A percentile compares a stretch with the other conserved stretches of the same genome.
Evolutionary conservation across 345 rosid genomes (phyloP).

Genomic region (Cardamine resedifolia): DNA sequence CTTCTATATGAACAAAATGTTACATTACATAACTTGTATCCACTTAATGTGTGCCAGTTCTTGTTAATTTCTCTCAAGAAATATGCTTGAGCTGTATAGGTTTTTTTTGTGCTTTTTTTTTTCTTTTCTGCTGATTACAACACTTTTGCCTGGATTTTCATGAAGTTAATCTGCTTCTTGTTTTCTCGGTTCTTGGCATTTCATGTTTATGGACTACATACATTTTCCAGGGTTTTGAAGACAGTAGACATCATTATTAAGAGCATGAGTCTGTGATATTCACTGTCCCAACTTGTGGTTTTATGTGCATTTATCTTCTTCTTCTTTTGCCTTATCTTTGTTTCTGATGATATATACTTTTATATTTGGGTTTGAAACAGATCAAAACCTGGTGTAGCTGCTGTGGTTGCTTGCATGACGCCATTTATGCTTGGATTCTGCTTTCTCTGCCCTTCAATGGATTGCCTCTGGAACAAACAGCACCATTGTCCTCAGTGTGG

Average conservation of each 20-base stretch:
- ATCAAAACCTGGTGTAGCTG: slow-evolving; percentile 88
- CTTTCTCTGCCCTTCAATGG: slow-evolving; percentile 94
- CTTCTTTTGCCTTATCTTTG: background rate
- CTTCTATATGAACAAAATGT: slow-evolving; percentile 7
- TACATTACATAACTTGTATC: background rate
- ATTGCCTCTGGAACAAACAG: slow-evolving; percentile 97
- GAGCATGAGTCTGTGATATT: slow-evolving; percentile 1
- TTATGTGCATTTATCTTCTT: too few species aligned
- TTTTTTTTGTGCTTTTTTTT: background rate
- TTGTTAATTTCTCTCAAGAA: background rate
- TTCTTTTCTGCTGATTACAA: background rate
- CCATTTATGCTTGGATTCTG: slow-evolving; percentile 88
- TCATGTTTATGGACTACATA: background rate
- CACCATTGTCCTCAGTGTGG: slow-evolving; percentile 86
- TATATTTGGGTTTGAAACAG: slow-evolving; percentile 39
- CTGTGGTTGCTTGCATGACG: slow-evolving; percentile 93
- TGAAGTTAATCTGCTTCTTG: background rate
- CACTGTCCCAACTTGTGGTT: background rate
- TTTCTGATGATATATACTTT: background rate
- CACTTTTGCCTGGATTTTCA: background rate
- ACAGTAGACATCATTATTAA: background rate
- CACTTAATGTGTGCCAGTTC: background rate
- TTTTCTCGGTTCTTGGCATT: background rate
- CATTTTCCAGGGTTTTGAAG: background rate
- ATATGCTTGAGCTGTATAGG: background rate